These are phyloP conservation scores for Suillus clintonianus DNA, from an alignment of 768 basidiomycete species.

Conservation along the genomic window DNA sequence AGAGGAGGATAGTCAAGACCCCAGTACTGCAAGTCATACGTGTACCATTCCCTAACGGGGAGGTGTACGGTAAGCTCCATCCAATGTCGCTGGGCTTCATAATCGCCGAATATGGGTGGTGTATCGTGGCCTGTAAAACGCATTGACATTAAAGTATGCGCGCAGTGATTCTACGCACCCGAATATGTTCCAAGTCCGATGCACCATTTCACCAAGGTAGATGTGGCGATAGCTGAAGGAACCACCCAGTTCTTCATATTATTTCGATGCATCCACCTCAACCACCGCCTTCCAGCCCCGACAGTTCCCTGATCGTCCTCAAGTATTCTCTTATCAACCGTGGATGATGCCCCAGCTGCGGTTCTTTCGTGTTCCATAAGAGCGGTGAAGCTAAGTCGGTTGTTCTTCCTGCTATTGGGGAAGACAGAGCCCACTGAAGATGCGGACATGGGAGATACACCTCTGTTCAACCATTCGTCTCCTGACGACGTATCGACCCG, in stretches of 20 bases:
- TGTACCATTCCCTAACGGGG: conserved; percentile 81
- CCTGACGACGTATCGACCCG: conserved; percentile 42
- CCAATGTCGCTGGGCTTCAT: conserved; percentile 94
- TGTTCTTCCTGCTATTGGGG: conserved; percentile 15
- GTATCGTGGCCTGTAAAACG: conserved; percentile 53
- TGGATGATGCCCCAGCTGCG: conserved; percentile 5
- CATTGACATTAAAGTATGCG: background rate
- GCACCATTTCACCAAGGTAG: conserved; percentile 64
- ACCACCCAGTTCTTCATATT: conserved; percentile 61
- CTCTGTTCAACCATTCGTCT: conserved; percentile 43
- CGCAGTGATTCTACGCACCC: conserved; percentile 47
- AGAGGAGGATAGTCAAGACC: conserved; percentile 94
- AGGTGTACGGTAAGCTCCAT: conserved; percentile 87
- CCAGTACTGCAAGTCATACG: conserved; percentile 88
- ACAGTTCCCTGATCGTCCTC: conserved; percentile 23
- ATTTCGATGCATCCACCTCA: conserved; percentile 79
- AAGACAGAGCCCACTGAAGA: conserved; percentile 30
- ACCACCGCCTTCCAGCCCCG: conserved; percentile 61
- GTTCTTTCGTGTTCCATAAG: conserved; percentile 38
- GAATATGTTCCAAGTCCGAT: conserved; percentile 82
- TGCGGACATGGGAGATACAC: conserved; percentile 29
- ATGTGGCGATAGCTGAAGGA: conserved; percentile 52
- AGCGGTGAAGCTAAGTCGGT: conserved; percentile 43
- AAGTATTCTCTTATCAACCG: conserved; percentile 16
- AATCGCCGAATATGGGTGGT: conserved; percentile 90